A percentile compares a stretch with the other conserved stretches of the same genome.
phyloP scores from a whole-genome alignment of 768 basidiomycete species.

The Clitopilus hobsonii region DNA sequence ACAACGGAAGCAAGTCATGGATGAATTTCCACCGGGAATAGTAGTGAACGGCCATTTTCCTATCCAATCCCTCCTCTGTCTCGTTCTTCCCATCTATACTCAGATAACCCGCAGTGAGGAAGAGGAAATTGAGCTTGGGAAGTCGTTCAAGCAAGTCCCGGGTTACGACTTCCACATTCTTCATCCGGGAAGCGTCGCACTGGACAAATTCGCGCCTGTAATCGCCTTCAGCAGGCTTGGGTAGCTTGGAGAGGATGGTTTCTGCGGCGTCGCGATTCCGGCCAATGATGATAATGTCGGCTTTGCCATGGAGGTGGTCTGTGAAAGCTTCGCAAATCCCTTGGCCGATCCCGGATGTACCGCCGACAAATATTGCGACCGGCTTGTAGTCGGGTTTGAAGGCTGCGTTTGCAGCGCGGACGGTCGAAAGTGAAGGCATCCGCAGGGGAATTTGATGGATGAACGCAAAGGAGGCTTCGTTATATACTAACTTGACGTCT shows the following conservation, averaged over 20 bases:
- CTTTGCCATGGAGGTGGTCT: not conserved
- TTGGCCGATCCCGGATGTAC: constrained; percentile 36
- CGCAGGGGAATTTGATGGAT: too few species aligned
- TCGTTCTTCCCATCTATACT: constrained; percentile 27
- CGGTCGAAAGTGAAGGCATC: not conserved
- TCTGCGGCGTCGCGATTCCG: constrained; percentile 44
- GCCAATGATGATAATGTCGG: constrained; percentile 17
- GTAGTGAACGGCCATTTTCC: constrained; percentile 38
- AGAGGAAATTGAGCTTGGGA: constrained; percentile 48
- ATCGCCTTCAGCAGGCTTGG: constrained; percentile 17
- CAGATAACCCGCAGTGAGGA: constrained; percentile 38
- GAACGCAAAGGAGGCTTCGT: too few species aligned
- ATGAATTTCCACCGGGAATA: constrained; percentile 50
- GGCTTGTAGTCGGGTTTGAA: constrained; percentile 10
- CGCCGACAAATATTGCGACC: constrained; percentile 32
- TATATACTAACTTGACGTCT: too few species aligned
- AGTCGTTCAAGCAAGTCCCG: constrained; percentile 26
- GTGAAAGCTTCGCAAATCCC: too few species aligned
- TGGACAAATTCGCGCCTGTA: constrained; percentile 36
- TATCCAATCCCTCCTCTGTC: constrained; percentile 31
- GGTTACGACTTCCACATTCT: constrained; percentile 31
- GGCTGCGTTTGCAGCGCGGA: not conserved
- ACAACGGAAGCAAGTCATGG: constrained; percentile 35
- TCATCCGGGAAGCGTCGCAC: constrained; percentile 42
- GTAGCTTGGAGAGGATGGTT: constrained; percentile 22